Percentiles rank a stretch among this genome's conserved stretches.
These are phyloP conservation scores for Trametes villosa DNA, from an alignment of 768 basidiomycete species.

Conservation along the genomic window DNA sequence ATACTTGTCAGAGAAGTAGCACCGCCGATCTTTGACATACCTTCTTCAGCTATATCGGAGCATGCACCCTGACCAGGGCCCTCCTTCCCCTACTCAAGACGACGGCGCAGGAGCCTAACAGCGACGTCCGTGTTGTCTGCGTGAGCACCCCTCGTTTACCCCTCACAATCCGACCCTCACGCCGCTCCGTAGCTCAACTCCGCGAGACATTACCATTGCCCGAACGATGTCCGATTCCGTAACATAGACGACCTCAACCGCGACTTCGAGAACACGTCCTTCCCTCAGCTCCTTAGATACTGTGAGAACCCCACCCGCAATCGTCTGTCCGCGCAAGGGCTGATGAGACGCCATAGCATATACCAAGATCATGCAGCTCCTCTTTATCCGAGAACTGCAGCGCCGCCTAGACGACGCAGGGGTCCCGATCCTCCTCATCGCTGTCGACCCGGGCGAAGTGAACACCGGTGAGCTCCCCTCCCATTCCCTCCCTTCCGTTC, in stretches of 20 bases:
- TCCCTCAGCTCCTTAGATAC: conserved; percentile 21
- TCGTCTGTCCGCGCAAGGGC: background rate
- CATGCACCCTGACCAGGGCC: conserved; percentile 32
- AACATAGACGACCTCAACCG: conserved; percentile 39
- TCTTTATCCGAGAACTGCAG: conserved; percentile 33
- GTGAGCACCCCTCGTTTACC: conserved; percentile 22
- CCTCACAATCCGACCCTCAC: background rate
- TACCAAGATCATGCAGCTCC: conserved; percentile 28
- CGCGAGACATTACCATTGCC: conserved; percentile 15
- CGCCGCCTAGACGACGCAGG: conserved; percentile 31
- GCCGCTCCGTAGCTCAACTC: conserved; percentile 2
- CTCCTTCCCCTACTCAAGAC: conserved; percentile 38
- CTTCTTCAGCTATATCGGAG: conserved; percentile 33
- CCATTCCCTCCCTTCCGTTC: background rate
- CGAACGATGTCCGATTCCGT: conserved; percentile 34
- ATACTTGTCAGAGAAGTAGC: conserved; percentile 19
- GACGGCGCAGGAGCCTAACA: conserved; percentile 31
- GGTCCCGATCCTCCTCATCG: conserved; percentile 38
- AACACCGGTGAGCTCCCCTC: conserved; percentile 29
- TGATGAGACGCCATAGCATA: conserved; percentile 7
- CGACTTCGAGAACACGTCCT: conserved; percentile 31
- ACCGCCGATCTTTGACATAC: background rate
- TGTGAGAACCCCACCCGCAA: background rate
- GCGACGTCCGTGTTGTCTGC: conserved; percentile 39
- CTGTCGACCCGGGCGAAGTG: conserved; percentile 42